Evolutionary conservation across 1,284 basidiomycete genomes (phyloP), one percentile per base, ranked within the genome.

Genomic region (Boletus sp.): DNA sequence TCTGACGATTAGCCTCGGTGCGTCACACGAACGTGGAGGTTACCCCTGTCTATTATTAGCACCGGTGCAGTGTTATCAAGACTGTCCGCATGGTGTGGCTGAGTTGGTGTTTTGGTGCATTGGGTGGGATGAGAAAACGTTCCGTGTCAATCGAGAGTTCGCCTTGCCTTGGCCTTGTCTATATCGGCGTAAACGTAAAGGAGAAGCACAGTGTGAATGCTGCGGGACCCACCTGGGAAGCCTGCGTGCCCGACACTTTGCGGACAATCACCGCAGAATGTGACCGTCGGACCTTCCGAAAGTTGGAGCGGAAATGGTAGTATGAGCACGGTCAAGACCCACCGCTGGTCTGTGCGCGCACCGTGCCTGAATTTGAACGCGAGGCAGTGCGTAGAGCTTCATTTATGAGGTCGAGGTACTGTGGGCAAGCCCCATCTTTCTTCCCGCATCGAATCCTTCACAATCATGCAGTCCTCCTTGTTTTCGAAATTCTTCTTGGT

Each of bases 121-220:
- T n/a, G n/a, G 25, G 25, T 8, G 25, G 5, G 25, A 8, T 25
- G 8, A 16, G 8, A 52, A 26, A 5, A 13, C 4, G 25, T 26
- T 16, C 19, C 17, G 19, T 8, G 20, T 19, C 47, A 19, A 30
- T 46, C 41, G 2, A 46, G 17, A 7, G 12, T 29, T 14, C 27
- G 27, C 27, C 27, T 32, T 14, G 22, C 44, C 20, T 34, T 20
- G 10, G 26, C 30, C 38, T 27, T 7, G 26, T 20, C 19, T 16
- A 13, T 35, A 14, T n/a, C 29, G 6, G 25, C 10, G 25, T 29
- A 29, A 19, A 53, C 54, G 43, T 57, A 56, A 53, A 16, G 5
- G n/a, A 40, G 17, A 37, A 27, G 12, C 12, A 14, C 13, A 5
- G 5, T 14, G 27, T 29, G 27, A 29, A 8, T 14, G 8, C 30